Conservation (phyloP, 2,329 filamentous ascomycete species). For the Juglanconis oblonga region DNA sequence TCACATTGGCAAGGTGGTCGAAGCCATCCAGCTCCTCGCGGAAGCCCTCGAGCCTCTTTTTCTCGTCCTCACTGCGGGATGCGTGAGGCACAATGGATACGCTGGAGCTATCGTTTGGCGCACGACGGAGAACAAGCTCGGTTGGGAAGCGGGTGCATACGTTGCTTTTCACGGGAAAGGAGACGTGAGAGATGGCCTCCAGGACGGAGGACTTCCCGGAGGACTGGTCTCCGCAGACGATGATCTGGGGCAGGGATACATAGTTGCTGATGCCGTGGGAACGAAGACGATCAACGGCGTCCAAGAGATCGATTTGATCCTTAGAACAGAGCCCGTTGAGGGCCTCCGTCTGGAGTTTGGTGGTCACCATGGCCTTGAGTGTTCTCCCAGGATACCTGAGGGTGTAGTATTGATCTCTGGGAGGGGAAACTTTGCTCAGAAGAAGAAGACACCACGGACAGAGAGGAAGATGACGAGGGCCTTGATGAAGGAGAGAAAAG, state of each 20-base stretch:
- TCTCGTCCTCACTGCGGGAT: neutral
- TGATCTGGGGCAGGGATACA: conserved; percentile 15
- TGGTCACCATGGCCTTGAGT: no score
- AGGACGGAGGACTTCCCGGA: conserved; percentile 39
- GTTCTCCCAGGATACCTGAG: no score
- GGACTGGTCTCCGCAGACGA: conserved; percentile 29
- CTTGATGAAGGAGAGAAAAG: no score
- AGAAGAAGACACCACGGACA: no score
- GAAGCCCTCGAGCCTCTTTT: conserved; percentile 10
- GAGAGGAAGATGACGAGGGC: no score
- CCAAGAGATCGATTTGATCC: conserved; percentile 7
- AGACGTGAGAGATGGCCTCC: conserved; percentile 51
- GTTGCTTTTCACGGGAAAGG: conserved; percentile 47
- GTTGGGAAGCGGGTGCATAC: conserved; percentile 53
- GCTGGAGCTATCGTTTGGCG: conserved; percentile 24
- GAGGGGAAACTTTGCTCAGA: no score
- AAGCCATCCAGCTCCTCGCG: conserved; percentile 16
- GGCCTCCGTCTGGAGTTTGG: neutral
- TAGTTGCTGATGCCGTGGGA: neutral
- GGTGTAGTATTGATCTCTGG: no score
- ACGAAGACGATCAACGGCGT: conserved; percentile 7
- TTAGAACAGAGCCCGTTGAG: conserved; percentile 1
- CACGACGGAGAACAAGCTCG: conserved; percentile 44
- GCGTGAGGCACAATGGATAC: conserved; percentile 21
- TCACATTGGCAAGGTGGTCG: conserved; percentile 30